Percentiles rank a stretch among this genome's conserved stretches.
phyloP scores from a whole-genome alignment of 441 rosid species.

The Erodium texanum region DNA sequence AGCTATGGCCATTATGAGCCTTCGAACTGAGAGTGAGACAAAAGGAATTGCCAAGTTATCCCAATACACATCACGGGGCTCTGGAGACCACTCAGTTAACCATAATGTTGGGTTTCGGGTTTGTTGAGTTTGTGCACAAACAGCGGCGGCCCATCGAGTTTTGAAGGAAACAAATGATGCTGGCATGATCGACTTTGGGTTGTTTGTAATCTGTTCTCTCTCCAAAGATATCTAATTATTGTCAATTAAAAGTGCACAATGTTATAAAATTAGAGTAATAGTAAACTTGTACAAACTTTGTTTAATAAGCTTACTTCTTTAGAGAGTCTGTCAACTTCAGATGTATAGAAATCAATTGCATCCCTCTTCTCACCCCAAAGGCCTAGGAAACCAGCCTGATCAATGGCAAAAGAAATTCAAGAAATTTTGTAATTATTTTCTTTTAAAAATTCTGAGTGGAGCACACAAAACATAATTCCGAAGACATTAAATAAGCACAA shows the following conservation, averaged over 20 bases:
- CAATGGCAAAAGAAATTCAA: not conserved
- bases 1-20: conserved; percentile 60
- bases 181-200: conserved; percentile 74
- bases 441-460: not conserved
- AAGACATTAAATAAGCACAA: conserved; percentile 6
- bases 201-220: conserved; percentile 47
- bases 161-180: conserved; percentile 94
- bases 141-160: conserved; percentile 96
- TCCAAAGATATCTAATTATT: conserved; percentile 51
- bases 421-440: not conserved
- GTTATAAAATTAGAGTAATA: not conserved
- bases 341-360: conserved; percentile 49
- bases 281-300: not conserved
- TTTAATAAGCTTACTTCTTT: conserved; percentile 46
- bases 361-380: conserved; percentile 72
- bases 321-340: conserved; percentile 58
- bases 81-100: conserved; percentile 95
- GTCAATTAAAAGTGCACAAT: conserved; percentile 14
- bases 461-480: conserved; percentile 7
- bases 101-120: conserved; percentile 78
- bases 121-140: conserved; percentile 95
- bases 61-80: conserved; percentile 95
- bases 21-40: conserved; percentile 60
- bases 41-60: conserved; percentile 79
- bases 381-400: conserved; percentile 80